Evolutionary conservation across 2,329 filamentous ascomycete genomes (phyloP), one percentile per base, ranked within the genome.

Genomic region (Hypoxylon sp.): DNA sequence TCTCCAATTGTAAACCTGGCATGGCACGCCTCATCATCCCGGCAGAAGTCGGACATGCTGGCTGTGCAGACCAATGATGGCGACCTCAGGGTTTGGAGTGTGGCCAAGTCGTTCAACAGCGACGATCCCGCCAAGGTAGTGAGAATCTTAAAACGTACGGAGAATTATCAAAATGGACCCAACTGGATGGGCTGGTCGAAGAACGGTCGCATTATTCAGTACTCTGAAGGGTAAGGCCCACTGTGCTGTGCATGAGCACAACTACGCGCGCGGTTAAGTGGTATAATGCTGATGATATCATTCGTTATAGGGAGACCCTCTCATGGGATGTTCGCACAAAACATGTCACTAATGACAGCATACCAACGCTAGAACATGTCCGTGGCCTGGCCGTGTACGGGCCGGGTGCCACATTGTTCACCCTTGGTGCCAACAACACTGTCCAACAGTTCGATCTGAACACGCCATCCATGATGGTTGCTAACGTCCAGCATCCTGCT

Each of bases 131-230:
- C 94, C 36, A 95, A 94, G 75, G 92, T 98, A 6, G 97, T 98
- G 65, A 87, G 96, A 68, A 90, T 97, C 28, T 82, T 99, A 52
- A 95, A 93, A 78, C 87, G 92, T 74, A 90, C 90, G 6, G 94
- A 97, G 67, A 90, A 90, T 71, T 90, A 87, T 72, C 83, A 89
- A 34, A 82, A 89, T 2, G 93, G 93, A 1, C 91, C 93, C 38
- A 97, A 97, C 78, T 99, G 96, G 96, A 94, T 98, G 85, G 92
- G 90, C 19, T 99, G 96, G 96, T 98, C 96, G 0, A 98, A 98
- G 82, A 98, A 97, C 82, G 96, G 96, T 41, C 91, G 94, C 72
- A 94, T 99, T 71, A 90, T 99, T 70, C 96, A 99, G 80, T 94
- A 90, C 80, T 92, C 93, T 4, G 93, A 98, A 80, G 90, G 91